Evolutionary conservation across 2,329 filamentous ascomycete species (phyloP), one percentile per base, ranked within the genome.

Genomic region (Magnaporthiopsis rhizophila): DNA sequence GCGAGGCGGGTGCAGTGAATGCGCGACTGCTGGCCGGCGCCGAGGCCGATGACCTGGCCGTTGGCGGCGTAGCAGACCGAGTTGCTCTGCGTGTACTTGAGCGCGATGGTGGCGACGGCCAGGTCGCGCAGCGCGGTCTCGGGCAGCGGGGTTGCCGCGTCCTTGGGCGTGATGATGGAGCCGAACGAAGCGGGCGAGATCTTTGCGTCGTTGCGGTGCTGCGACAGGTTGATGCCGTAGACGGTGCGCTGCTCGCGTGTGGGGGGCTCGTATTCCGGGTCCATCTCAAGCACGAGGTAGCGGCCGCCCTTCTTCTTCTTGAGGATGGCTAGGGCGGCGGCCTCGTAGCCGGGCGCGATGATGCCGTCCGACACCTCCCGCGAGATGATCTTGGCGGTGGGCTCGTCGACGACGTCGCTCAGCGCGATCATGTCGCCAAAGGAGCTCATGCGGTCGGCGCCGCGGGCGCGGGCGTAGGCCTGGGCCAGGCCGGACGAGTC

Each of bases 71-170:
- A 99, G 85, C 94, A 98, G 68, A 99, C 95, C 32, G 93, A 97
- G 86, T 99, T 99, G 74, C 92, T 97, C 80, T 99, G 93, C 1
- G 95, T 99, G 82, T 97, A 99, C 81, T 99, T 99, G 72, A 98
- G 84, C 45, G 95, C 92, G 73, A 99, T 97, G 64, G 95, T 99
- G 64, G 95, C 95, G 60, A 99, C 89, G 34, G 94, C 93, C 68
- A 99, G 82, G 73, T 99, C 95, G 67, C 94, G 88, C 67, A 94
- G 83, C 63, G 95, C 95, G 64, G 86, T 84, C 72, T 95, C 91
- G 56, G 93, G 86, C 26, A 99, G 85, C 24, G 85, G 77, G 56
- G 81, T 78, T 5, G 34, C 34, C 9, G 34, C 34, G 71, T 91
- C 87, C 81, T 96, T 96, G 68, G 94, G 93, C 18, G 90, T 92